Percentiles rank a stretch among this genome's conserved stretches.
Conservation (phyloP, 2,329 filamentous ascomycete genomes). For the Aspergillus terreus region DNA sequence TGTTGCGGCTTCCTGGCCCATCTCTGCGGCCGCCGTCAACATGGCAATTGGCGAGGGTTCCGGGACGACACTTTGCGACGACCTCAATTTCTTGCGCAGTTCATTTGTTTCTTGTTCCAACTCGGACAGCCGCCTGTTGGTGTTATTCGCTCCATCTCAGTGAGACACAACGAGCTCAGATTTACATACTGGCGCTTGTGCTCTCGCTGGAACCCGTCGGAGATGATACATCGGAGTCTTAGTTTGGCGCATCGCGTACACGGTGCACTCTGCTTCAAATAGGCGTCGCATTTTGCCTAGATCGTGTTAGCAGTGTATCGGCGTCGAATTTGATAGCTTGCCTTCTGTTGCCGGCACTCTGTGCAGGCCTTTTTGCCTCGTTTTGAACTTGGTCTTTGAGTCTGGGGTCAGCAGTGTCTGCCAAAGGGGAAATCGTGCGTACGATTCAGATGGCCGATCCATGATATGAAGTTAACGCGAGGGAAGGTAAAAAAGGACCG, state of each 20-base stretch:
- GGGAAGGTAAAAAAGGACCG: no score
- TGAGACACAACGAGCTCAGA: no score
- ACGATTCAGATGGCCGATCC: not conserved
- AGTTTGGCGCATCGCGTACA: conserved; percentile 39
- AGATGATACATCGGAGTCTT: conserved; percentile 35
- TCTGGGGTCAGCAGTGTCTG: no score
- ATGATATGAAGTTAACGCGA: not conserved
- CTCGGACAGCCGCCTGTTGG: conserved; percentile 32
- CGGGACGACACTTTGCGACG: conserved; percentile 19
- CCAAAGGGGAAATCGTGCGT: not conserved
- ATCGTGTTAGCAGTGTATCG: not conserved
- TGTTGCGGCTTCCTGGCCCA: conserved; percentile 19
- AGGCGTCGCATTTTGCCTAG: conserved; percentile 40
- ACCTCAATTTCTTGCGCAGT: conserved; percentile 31
- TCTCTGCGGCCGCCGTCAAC: conserved; percentile 29
- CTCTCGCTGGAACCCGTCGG: conserved; percentile 41
- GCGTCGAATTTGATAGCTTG: not conserved
- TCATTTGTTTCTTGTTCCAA: conserved; percentile 37
- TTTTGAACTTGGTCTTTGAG: conserved; percentile 9
- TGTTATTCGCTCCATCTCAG: not conserved
- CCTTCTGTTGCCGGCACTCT: conserved; percentile 44
- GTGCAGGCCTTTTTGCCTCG: conserved; percentile 41
- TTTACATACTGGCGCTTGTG: conserved; percentile 38
- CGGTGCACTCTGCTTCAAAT: conserved; percentile 29
- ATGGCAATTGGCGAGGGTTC: conserved; percentile 24